phyloP scores from a whole-genome alignment of 108 stramenopile species.

The Ochromonas danica region DNA sequence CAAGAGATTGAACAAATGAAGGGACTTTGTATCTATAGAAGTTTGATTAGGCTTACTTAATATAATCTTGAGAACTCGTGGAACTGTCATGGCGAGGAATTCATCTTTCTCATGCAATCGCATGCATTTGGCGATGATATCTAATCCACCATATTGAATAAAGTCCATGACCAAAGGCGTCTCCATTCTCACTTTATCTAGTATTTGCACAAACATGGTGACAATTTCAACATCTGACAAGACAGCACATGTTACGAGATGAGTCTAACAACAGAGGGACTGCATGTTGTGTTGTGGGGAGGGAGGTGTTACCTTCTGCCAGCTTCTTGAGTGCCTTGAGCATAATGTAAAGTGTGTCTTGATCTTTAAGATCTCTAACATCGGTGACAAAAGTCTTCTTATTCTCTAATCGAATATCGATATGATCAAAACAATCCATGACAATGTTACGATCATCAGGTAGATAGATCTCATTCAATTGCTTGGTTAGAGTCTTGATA shows the following conservation, averaged over 20 bases:
- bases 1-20: background rate
- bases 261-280: background rate
- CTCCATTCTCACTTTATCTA: background rate
- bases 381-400: background rate
- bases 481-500: background rate
- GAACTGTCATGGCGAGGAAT: background rate
- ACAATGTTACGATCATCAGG: background rate
- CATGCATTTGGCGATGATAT: background rate
- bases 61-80: background rate
- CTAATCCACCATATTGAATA: background rate
- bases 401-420: background rate
- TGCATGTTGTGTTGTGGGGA: too few relatives aligned
- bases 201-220: background rate
- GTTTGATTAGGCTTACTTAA: constrained; percentile 4
- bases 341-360: background rate
- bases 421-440: background rate
- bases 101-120: background rate
- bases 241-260: background rate
- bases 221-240: background rate
- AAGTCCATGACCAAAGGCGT: background rate
- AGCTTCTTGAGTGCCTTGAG: background rate
- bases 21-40: background rate
- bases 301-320: background rate
- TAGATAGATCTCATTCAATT: background rate
- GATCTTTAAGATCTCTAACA: background rate